Base-by-base conservation (phyloP, 352 stramenopile species). In the Phytophthora citricola region DNA sequence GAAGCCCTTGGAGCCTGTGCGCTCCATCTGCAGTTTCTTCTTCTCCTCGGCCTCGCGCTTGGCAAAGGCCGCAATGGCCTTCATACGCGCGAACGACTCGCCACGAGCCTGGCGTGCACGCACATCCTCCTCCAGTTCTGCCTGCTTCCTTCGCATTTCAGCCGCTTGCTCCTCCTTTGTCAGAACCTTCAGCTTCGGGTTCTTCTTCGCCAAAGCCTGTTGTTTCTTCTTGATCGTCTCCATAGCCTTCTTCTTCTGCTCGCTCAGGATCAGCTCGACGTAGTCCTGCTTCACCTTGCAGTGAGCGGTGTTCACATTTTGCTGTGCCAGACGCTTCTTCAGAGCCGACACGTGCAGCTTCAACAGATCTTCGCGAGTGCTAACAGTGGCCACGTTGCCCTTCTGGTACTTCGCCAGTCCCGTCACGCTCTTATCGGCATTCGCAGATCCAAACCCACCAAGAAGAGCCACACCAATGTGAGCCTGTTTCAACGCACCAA, bases 401-500 rank as follows among this genome's bases (percentile, higher is more conserved):
- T 94, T 96, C 61, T 93, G 89, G 54, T 83, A 90, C 63, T 92
- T 93, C 7, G 80, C 77, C 20, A 79, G 54, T 20, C 88, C 88
- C 1, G 88, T 96, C 39, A 96, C 85, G 56, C 75, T 91, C 74
- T 95, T 96, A 72, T 95, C 88, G 0, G 87, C 88, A 66, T 95
- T 95, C 2, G 87, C 87, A 15, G 86, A 93, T 36, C 87, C 87
- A 46, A 95, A 95, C 34, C 87, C 87, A 36, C 85, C 85, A 6
- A 96, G 69, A 26, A 96, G 43, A 12, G 87, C 87, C 8, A 96
- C 87, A 52, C 89, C 89, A 75, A 97, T 90, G 55, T 97, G 85
- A 26, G 89, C 89, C 64, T 98, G 93, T 73, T 98, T 98, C 31
- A 98, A 73, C 2, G 95, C 95, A 49, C 96, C 96, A 5, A 99